A percentile compares a stretch with the other conserved stretches of the same genome.
Evolutionary conservation across 2,329 filamentous ascomycete species (phyloP).

Genomic region (Plenodomus tracheiphilus): DNA sequence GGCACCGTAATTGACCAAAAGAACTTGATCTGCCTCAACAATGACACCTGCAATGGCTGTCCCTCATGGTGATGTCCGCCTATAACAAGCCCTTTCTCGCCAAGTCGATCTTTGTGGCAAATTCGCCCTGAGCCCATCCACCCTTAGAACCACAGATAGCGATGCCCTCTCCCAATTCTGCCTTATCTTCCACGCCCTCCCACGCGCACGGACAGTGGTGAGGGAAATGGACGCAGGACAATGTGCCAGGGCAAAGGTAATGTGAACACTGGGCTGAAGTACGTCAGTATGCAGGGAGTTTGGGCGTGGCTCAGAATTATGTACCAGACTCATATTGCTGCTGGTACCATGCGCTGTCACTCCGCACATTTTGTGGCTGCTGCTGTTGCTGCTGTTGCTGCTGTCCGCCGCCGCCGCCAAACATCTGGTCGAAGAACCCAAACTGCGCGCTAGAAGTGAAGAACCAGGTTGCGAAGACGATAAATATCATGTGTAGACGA

Average conservation of each 20-base stretch:
- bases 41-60: no score
- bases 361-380: conserved; percentile 76
- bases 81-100: conserved; percentile 77
- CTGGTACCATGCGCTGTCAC: conserved; percentile 81
- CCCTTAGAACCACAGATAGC: conserved; percentile 75
- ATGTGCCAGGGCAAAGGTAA: conserved; percentile 91
- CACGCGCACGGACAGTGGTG: conserved; percentile 96
- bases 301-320: conserved; percentile 10
- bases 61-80: neutral
- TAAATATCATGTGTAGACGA: conserved; percentile 35
- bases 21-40: no score
- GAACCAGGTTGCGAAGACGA: conserved; percentile 56
- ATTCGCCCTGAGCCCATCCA: conserved; percentile 72
- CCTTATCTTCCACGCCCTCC: conserved; percentile 64
- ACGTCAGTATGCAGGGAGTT: neutral
- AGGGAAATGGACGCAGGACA: conserved; percentile 93
- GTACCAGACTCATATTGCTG: conserved; percentile 69
- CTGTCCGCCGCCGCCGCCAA: conserved; percentile 66
- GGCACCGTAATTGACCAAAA: no score
- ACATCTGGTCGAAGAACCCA: conserved; percentile 98
- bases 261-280: conserved; percentile 80
- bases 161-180: conserved; percentile 73
- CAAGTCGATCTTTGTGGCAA: conserved; percentile 74
- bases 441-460: conserved; percentile 77
- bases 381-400: conserved; percentile 61